These are phyloP conservation scores for Trametes coccinea DNA, from an alignment of 768 basidiomycete species.

Conservation along the genomic window DNA sequence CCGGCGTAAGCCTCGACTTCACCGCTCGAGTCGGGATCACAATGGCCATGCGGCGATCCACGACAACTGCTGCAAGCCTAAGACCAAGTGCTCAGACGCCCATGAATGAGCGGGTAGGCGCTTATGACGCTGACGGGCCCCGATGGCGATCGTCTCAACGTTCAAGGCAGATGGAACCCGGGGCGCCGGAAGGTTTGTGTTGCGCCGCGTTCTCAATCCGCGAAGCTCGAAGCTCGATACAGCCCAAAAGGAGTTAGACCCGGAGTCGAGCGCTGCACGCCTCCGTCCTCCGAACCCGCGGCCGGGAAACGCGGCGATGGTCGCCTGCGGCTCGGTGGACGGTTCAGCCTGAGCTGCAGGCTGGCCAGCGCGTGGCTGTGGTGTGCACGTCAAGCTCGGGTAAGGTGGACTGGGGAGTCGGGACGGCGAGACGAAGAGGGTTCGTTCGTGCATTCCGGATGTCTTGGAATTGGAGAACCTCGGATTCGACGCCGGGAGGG, in stretches of 20 bases:
- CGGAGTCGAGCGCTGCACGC: background rate
- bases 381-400: too few relatives aligned
- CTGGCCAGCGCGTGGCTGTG: too few relatives aligned
- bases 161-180: slow-evolving; percentile 1
- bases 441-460: background rate
- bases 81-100: too few relatives aligned
- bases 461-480: slow-evolving; percentile 7
- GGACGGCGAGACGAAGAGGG: too few relatives aligned
- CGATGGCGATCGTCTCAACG: slow-evolving; percentile 3
- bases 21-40: too few relatives aligned
- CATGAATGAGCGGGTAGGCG: background rate
- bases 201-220: background rate
- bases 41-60: too few relatives aligned
- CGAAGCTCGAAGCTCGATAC: slow-evolving; percentile 16
- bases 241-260: slow-evolving; percentile 11
- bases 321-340: background rate
- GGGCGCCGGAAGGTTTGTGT: slow-evolving; percentile 1
- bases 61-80: too few relatives aligned
- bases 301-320: background rate
- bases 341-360: too few relatives aligned
- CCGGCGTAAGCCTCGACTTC: too few relatives aligned
- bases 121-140: background rate
- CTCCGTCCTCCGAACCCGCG: background rate
- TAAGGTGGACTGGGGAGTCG: too few relatives aligned
- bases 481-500: background rate